Conservation (phyloP, 495 filamentous ascomycete genomes). For the Opeltia flavorubescens region DNA sequence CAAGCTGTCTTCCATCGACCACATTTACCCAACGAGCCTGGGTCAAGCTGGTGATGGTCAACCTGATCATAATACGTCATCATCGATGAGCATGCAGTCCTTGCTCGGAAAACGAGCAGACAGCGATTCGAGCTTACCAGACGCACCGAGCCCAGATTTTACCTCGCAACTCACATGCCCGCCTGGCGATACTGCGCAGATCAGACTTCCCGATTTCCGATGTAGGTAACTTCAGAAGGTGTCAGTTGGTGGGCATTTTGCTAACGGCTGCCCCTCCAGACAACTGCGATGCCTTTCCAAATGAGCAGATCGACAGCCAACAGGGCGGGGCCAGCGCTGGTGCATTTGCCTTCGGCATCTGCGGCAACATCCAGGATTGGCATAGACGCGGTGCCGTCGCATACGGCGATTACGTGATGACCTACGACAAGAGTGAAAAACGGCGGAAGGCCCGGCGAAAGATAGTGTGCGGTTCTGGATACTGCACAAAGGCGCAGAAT, state of each 20-base stretch:
- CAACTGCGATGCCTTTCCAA: conserved; percentile 3
- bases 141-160: background rate
- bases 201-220: conserved; percentile 3
- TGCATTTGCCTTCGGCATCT: background rate
- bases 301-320: background rate
- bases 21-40: background rate
- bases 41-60: background rate
- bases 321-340: background rate
- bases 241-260: background rate
- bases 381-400: background rate
- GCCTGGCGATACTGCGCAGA: conserved; percentile 2
- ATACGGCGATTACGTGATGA: conserved; percentile 1
- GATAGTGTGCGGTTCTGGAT: background rate
- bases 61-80: background rate
- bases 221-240: background rate
- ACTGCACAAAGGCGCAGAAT: background rate
- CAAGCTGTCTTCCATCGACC: background rate
- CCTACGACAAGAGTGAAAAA: no score
- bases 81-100: background rate
- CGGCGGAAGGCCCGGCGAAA: no score
- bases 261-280: background rate
- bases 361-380: background rate
- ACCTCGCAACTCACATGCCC: background rate
- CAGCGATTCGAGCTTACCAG: background rate
- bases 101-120: conserved; percentile 4